Evolutionary conservation across 1,284 basidiomycete species (phyloP).

Genomic region (Fomes fomentarius): DNA sequence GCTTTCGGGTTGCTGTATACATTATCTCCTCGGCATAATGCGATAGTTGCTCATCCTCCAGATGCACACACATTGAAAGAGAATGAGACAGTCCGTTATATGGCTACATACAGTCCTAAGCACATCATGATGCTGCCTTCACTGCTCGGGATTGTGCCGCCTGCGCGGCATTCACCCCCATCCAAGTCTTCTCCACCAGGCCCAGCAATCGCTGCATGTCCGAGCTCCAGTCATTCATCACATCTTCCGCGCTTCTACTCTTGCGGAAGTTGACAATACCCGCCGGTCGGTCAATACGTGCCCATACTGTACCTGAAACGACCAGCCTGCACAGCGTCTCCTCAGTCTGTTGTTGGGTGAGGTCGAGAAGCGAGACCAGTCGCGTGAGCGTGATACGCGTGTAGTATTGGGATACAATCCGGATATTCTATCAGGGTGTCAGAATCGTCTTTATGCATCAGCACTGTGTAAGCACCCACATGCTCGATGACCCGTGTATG

Average conservation of each 20-base stretch:
- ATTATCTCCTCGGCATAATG: slow-evolving; percentile 14
- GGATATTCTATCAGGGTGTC: slow-evolving; percentile 76
- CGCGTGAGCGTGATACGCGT: slow-evolving; percentile 88
- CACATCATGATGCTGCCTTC: slow-evolving; percentile 44
- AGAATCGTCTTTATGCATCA: background rate
- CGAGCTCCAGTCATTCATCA: slow-evolving; percentile 96
- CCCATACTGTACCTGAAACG: slow-evolving; percentile 90
- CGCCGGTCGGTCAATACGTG: slow-evolving; percentile 90
- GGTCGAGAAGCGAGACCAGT: slow-evolving; percentile 87
- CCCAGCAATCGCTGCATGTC: slow-evolving; percentile 91
- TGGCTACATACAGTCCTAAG: slow-evolving; percentile 26
- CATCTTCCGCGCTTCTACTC: slow-evolving; percentile 81
- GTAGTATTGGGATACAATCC: slow-evolving; percentile 94
- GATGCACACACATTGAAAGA: background rate
- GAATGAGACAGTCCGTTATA: slow-evolving; percentile 26
- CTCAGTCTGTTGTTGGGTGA: slow-evolving; percentile 83
- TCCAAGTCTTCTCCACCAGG: slow-evolving; percentile 86
- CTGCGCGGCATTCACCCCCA: slow-evolving; percentile 86
- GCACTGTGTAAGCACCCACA: slow-evolving; percentile 51
- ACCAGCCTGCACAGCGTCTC: slow-evolving; percentile 89
- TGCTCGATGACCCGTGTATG: slow-evolving; percentile 98
- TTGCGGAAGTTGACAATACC: slow-evolving; percentile 88
- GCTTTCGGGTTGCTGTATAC: slow-evolving; percentile 2
- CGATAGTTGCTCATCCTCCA: background rate
- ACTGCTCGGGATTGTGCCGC: slow-evolving; percentile 70